phyloP scores from a whole-genome alignment of 768 basidiomycete species.

The Lyophyllum semitale region DNA sequence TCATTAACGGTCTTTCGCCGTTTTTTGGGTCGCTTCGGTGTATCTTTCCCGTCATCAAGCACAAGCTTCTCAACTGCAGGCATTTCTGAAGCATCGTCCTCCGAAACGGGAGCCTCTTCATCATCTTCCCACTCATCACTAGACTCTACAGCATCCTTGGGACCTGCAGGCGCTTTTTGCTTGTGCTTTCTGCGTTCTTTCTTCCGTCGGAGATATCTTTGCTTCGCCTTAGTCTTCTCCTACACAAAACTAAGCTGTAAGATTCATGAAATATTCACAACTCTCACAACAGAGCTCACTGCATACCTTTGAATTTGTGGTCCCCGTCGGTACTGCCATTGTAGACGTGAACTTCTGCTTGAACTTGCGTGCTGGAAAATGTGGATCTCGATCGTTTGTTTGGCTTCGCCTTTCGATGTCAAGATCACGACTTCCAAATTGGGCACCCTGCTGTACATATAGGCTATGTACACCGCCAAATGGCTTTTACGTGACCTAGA shows the following conservation, averaged over 20 bases:
- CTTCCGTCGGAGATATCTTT: constrained; percentile 74
- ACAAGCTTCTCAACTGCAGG: constrained; percentile 19
- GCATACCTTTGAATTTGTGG: constrained; percentile 16
- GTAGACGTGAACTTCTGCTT: background rate
- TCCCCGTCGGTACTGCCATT: background rate
- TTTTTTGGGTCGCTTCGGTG: constrained; percentile 41
- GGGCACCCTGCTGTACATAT: too few relatives aligned
- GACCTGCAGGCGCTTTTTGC: constrained; percentile 16
- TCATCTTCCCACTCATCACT: constrained; percentile 21
- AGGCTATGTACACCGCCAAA: too few relatives aligned
- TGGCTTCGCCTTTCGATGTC: background rate
- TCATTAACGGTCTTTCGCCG: constrained; percentile 36
- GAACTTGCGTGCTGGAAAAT: background rate
- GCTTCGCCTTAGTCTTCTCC: constrained; percentile 72
- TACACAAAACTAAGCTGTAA: constrained; percentile 27
- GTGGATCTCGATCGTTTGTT: constrained; percentile 6
- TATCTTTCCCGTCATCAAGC: constrained; percentile 16
- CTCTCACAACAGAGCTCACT: background rate
- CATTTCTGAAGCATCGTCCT: constrained; percentile 6
- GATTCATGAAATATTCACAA: constrained; percentile 15
- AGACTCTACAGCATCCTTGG: constrained; percentile 6
- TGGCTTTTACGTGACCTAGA: too few relatives aligned
- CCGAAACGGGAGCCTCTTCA: constrained; percentile 22
- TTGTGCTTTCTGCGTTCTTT: constrained; percentile 59
- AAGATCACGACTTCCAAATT: background rate